phyloP scores from a whole-genome alignment of 371 early-diverging fungal species.

The Mucor irregularis region DNA sequence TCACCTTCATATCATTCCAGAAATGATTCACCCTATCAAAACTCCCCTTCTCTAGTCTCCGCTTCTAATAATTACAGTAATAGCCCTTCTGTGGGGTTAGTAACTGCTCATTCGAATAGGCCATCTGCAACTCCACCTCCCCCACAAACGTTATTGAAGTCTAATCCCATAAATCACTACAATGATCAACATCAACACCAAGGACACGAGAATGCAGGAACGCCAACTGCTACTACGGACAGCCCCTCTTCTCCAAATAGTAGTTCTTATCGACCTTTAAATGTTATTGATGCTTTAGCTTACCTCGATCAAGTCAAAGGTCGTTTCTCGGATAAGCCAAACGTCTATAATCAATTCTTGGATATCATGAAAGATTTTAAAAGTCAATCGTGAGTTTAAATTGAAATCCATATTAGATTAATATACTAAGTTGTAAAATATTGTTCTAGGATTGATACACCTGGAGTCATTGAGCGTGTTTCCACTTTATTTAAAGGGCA shows the following conservation, averaged over 20 bases:
- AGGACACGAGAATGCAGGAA: too few relatives aligned
- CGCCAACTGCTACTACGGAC: neutral
- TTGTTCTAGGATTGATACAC: constrained; percentile 89
- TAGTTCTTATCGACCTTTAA: constrained; percentile 40
- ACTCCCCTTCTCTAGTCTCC: too few relatives aligned
- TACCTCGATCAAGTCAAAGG: constrained; percentile 97
- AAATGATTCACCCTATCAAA: neutral
- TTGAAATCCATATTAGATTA: neutral
- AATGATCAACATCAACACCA: neutral
- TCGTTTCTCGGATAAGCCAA: constrained; percentile 88
- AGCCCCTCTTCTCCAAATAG: constrained; percentile 5
- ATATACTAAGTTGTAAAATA: too few relatives aligned
- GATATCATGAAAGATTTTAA: constrained; percentile 99
- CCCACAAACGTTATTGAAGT: too few relatives aligned
- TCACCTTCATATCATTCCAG: neutral
- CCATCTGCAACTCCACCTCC: neutral
- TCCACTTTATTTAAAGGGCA: constrained; percentile 94
- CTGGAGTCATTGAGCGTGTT: constrained; percentile 97
- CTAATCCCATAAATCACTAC: neutral
- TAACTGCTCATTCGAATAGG: neutral
- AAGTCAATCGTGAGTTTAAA: constrained; percentile 72
- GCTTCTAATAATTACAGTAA: neutral
- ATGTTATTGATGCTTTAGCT: constrained; percentile 89
- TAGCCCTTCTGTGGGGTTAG: constrained; percentile 1
- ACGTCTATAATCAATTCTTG: constrained; percentile 95